Evolutionary conservation across 352 stramenopile genomes (phyloP).

Genomic region (Globisporangium iwayamae): DNA sequence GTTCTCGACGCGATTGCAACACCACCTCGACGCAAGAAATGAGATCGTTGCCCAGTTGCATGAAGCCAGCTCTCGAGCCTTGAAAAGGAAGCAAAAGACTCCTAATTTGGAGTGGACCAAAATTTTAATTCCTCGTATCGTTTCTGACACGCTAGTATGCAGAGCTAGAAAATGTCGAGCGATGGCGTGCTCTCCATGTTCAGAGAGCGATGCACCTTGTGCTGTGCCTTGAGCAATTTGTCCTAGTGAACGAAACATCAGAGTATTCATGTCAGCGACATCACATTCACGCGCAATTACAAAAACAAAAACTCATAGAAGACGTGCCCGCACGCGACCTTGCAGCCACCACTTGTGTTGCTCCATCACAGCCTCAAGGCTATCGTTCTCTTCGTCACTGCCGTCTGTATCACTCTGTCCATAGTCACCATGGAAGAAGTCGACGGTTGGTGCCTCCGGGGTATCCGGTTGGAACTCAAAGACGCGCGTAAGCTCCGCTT

Average conservation of each 20-base stretch:
- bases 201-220: constrained; percentile 9
- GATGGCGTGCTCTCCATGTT: background rate
- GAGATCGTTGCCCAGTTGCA: background rate
- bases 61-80: background rate
- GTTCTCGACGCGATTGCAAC: constrained; percentile 36
- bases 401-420: background rate
- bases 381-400: background rate
- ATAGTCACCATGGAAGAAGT: constrained; percentile 5
- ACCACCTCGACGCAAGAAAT: constrained; percentile 16
- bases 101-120: background rate
- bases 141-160: background rate
- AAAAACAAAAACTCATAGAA: background rate
- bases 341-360: constrained; percentile 12
- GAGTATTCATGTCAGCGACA: background rate
- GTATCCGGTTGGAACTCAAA: constrained; percentile 12
- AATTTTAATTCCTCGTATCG: background rate
- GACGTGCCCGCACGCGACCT: constrained; percentile 6
- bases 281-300: background rate
- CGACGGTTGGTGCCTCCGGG: background rate
- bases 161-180: background rate
- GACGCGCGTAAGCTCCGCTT: background rate
- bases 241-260: background rate
- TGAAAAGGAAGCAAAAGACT: background rate
- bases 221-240: constrained; percentile 13
- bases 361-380: background rate